Conservation (phyloP, 2,329 filamentous ascomycete species). For the Aspergillus thermomutatus region DNA sequence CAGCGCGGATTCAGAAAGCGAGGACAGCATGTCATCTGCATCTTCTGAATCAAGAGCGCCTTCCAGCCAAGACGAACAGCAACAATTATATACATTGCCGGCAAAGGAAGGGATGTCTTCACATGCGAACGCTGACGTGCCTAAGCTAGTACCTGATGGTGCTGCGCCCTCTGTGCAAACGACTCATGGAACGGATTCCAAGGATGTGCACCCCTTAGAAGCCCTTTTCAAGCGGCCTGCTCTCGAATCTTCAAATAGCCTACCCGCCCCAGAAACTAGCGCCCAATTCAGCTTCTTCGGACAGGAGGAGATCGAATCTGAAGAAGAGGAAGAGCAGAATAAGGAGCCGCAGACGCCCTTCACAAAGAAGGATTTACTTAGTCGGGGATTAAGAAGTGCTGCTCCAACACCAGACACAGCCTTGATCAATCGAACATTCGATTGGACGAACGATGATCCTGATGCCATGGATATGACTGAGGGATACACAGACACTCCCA, state of each 20-base stretch:
- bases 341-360: conserved; percentile 73
- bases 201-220: conserved; percentile 77
- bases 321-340: conserved; percentile 45
- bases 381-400: conserved; percentile 67
- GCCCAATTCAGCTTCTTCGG: conserved; percentile 78
- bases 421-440: conserved; percentile 53
- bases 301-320: conserved; percentile 48
- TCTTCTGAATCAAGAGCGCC: conserved; percentile 27
- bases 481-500: conserved; percentile 22
- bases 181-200: conserved; percentile 38
- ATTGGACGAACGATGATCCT: conserved; percentile 22
- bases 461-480: conserved; percentile 24
- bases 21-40: conserved; percentile 20
- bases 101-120: conserved; percentile 7
- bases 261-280: conserved; percentile 42
- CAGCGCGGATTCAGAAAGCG: conserved; percentile 22
- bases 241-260: conserved; percentile 33
- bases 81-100: not conserved
- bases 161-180: conserved; percentile 1
- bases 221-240: conserved; percentile 80
- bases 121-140: not conserved
- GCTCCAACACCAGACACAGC: conserved; percentile 95
- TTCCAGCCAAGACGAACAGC: conserved; percentile 20
- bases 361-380: conserved; percentile 72
- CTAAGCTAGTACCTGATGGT: conserved; percentile 1